These are phyloP conservation scores for Dissophora ornata DNA, from an alignment of 192 early-diverging fungal species.

Conservation along the genomic window DNA sequence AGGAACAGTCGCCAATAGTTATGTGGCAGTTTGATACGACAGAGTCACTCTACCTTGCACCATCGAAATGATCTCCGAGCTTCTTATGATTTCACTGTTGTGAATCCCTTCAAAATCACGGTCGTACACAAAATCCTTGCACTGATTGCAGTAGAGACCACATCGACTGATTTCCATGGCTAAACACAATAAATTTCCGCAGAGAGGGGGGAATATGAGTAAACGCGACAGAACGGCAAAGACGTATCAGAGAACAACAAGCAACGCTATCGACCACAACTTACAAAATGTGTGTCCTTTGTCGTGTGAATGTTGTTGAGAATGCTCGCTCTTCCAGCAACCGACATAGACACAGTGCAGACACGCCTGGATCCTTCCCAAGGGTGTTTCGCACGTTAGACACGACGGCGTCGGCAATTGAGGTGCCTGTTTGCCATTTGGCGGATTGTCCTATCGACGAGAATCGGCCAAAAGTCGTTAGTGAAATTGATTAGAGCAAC, in stretches of 20 bases:
- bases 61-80: slow-evolving; percentile 42
- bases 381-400: slow-evolving; percentile 63
- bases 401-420: slow-evolving; percentile 71
- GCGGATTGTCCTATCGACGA: slow-evolving; percentile 4
- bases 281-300: slow-evolving; percentile 67
- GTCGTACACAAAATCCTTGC: slow-evolving; percentile 91
- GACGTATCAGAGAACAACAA: not conserved
- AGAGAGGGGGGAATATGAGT: too few species aligned
- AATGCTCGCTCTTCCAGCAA: slow-evolving; percentile 76
- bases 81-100: slow-evolving; percentile 29
- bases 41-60: slow-evolving; percentile 28
- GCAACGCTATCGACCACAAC: too few species aligned
- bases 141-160: slow-evolving; percentile 77
- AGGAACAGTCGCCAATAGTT: too few species aligned
- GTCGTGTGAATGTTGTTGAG: slow-evolving; percentile 62
- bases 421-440: slow-evolving; percentile 12
- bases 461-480: not conserved
- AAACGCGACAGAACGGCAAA: too few species aligned
- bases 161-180: slow-evolving; percentile 81
- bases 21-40: too few species aligned
- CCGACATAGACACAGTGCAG: slow-evolving; percentile 85
- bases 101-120: slow-evolving; percentile 67
- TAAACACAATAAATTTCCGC: too few species aligned
- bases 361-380: slow-evolving; percentile 82
- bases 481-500: not conserved